Evolutionary conservation across 352 stramenopile species (phyloP), one percentile per base, ranked within the genome.

Genomic region (Pythium dissotocum): DNA sequence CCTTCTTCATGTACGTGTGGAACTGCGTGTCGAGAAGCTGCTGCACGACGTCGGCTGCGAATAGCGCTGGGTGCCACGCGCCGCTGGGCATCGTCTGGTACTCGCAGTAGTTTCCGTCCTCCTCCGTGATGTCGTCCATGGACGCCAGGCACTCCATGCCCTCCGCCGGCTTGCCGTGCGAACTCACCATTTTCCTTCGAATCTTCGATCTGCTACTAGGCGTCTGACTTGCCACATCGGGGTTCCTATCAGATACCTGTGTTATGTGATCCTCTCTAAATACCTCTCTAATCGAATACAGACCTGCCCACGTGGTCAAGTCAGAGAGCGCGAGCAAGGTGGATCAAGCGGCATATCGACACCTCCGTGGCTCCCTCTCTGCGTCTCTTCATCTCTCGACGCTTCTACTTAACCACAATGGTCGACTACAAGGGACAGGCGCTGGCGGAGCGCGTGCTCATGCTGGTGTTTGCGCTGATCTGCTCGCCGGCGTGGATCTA

Each of bases 121-220:
- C 90, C 61, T 92, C 78, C 13, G 93, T 98, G 73, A 98, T 98
- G 77, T 98, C 94, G 67, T 98, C 95, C 91, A 98, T 98, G 13
- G 92, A 97, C 54, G 87, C 91, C 42, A 98, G 78, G 75, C 95
- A 98, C 71, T 95, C 89, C 77, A 98, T 89, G 40, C 89, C 91
- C 21, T 92, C 87, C 4, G 70, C 63, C 10, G 94, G 94, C 65
- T 85, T 89, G 38, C 92, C 87, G 63, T 98, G 93, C 10, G 63
- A 36, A 9, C 24, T 67, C 64, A 58, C 77, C 21, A 40, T 65
- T 8, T 61, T 63, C 35, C 36, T 36, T 32, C 26, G n/a, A 24
- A 16, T 70, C 42, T 53, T 59, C 26, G 24, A 44, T 16, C 38
- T 61, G 63, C 28, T 10, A 16, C 33, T 38, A 0, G 33, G 33